Base-by-base conservation (phyloP, 2,329 filamentous ascomycete species). In the Alternaria ethzedia region DNA sequence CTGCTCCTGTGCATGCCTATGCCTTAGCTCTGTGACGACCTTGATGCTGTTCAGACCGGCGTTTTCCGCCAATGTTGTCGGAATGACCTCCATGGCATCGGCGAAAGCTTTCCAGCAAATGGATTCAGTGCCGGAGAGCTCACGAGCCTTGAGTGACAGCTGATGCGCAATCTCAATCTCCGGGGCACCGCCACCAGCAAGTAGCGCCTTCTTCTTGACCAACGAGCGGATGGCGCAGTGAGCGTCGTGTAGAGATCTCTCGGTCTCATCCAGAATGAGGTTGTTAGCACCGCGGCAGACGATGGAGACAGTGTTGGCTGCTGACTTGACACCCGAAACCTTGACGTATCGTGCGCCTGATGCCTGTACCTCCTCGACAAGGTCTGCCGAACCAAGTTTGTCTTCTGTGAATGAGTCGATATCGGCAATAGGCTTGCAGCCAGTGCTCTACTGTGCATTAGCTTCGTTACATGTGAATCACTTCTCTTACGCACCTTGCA, bases 81-180 rank as follows among this genome's bases (percentile, higher is more conserved):
- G 96, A 58, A 99, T 92, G 45, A 99, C 93, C 83, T 99, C 96
- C 85, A 99, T 91, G 8, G 96, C 96, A 69, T 99, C 95, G 2
- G 96, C 96, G 78, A 99, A 99, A 1, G 95, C 95, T 84, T 97
- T 98, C 93, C 93, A 99, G 88, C 96, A 99, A 78, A 98, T 97
- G 43, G 94, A 90, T 81, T 99, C 96, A 6, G 96, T 97, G 64
- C 96, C 96, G 1, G 90, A 90, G 64, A 97, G 86, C 74, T 90
- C 89, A 70, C 94, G 91, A 9, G 95, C 89, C 77, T 92, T 91
- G 82, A 92, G 91, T 61, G 91, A 89, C 32, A 99, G 88, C 76
- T 93, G 88, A 58, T 96, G 91, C 21, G 96, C 93, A 74, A 99
- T 95, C 83, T 98, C 94, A 75, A 98, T 96, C 82, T 99, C 96